Evolutionary conservation across 768 basidiomycete species (phyloP).

Genomic region (Russula sp.): DNA sequence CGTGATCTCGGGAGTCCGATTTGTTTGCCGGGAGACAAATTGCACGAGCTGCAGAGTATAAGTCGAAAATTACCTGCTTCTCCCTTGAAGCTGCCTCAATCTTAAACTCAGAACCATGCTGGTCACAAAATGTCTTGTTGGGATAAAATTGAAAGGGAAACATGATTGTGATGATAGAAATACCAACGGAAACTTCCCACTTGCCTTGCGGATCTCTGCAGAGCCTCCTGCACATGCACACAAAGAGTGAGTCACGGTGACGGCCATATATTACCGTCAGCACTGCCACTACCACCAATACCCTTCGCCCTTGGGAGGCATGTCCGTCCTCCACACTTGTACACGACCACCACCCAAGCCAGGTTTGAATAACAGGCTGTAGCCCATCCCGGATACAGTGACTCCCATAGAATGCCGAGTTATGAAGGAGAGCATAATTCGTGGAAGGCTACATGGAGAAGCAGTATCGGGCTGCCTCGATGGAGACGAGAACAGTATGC

Average conservation of each 20-base stretch:
- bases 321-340: background rate
- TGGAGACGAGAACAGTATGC: constrained; percentile 4
- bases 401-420: background rate
- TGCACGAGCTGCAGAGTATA: too few relatives aligned
- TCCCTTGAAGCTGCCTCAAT: too few relatives aligned
- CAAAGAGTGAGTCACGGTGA: too few relatives aligned
- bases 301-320: background rate
- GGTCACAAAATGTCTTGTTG: too few relatives aligned
- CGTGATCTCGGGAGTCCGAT: too few relatives aligned
- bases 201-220: too few relatives aligned
- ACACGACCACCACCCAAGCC: background rate
- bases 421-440: background rate
- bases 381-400: background rate
- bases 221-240: too few relatives aligned
- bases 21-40: too few relatives aligned
- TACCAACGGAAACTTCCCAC: background rate
- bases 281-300: background rate
- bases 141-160: too few relatives aligned
- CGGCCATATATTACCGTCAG: background rate
- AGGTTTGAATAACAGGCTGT: background rate
- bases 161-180: too few relatives aligned
- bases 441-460: background rate
- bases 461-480: background rate
- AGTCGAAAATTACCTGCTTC: too few relatives aligned
- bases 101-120: too few relatives aligned